Evolutionary conservation across 129 eudicot species (phyloP).

Genomic region (Ambrosia trifida): DNA sequence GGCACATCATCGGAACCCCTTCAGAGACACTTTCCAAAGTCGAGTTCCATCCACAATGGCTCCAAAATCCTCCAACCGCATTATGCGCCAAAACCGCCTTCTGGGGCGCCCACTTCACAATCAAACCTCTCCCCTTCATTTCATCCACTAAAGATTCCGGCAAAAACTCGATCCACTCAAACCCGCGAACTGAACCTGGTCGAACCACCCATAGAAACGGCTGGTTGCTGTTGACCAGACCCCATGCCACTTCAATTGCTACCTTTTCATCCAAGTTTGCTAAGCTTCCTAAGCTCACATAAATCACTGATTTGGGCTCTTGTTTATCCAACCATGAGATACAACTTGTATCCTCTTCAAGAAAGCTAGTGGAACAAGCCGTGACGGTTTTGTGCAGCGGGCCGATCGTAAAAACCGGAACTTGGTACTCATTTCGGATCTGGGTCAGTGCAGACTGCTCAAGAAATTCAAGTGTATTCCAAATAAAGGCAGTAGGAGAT

Average conservation of each 20-base stretch:
- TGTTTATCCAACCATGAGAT: constrained; percentile 57
- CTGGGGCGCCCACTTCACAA: constrained; percentile 54
- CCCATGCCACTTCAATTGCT: constrained; percentile 49
- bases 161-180: constrained; percentile 35
- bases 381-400: constrained; percentile 46
- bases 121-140: constrained; percentile 33
- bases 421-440: constrained; percentile 31
- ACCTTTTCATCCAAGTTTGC: constrained; percentile 31
- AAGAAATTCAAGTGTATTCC: constrained; percentile 50
- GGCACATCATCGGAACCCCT: constrained; percentile 52
- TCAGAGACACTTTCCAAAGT: constrained; percentile 40
- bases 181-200: constrained; percentile 43
- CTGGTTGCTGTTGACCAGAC: constrained; percentile 43
- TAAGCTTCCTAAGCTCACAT: constrained; percentile 51
- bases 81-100: constrained; percentile 44
- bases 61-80: constrained; percentile 49
- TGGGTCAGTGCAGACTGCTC: constrained; percentile 35
- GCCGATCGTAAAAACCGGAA: constrained; percentile 46
- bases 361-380: constrained; percentile 38
- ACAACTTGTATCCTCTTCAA: constrained; percentile 36
- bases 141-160: constrained; percentile 30
- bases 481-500: constrained; percentile 43
- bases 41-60: constrained; percentile 62
- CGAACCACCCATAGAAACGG: constrained; percentile 60
- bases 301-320: constrained; percentile 42